Base-by-base conservation (phyloP, 177 flowering plant species). In the Vitis hybrid region DNA sequence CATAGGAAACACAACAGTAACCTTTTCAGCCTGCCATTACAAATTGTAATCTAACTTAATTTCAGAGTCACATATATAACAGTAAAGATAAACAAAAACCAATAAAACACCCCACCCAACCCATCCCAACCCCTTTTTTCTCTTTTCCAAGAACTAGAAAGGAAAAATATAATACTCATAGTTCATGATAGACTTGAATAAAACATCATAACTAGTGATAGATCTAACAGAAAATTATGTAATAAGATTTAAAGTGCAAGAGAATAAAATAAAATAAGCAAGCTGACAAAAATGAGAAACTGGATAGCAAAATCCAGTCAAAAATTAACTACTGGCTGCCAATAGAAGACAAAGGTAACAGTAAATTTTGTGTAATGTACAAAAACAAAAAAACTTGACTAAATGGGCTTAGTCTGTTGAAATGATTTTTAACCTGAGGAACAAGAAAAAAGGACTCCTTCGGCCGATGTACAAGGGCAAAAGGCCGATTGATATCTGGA, bases 381-480 rank as follows among this genome's bases (percentile, higher is more conserved):
- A 67, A 51, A 65, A 47, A 5, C 9, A n/a, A 55, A 31, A 47
- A 11, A 31, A 28, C n/a, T 66, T 3, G 31, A 18, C 65, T 51
- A n/a, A 67, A 9, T 8, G 17, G 61, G 51, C 44, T 10, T 18
- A 47, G 8, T 52, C 66, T 57, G 22, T 11, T 47, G 28, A 2
- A n/a, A 24, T 17, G 57, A 12, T 50, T 28, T 50, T 64, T 4
- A 38, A 94, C 99, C 97, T 90, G 90, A 44, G 98, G 97, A 75
- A 87, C 68, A 67, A 96, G 84, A 72, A 90, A 96, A 79, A 89
- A 92, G 1, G 98, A 92, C 80, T 96, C 98, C 19, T 82, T 88
- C 7, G 96, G 98, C 71, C 97, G 87, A 79, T 96, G 99, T 67
- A 94, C 97, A 66, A 96, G 84, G 69, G 98, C 90, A 76, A 94